Conservation (phyloP, 345 rosid species). For the Bruguiera gymnorhiza region DNA sequence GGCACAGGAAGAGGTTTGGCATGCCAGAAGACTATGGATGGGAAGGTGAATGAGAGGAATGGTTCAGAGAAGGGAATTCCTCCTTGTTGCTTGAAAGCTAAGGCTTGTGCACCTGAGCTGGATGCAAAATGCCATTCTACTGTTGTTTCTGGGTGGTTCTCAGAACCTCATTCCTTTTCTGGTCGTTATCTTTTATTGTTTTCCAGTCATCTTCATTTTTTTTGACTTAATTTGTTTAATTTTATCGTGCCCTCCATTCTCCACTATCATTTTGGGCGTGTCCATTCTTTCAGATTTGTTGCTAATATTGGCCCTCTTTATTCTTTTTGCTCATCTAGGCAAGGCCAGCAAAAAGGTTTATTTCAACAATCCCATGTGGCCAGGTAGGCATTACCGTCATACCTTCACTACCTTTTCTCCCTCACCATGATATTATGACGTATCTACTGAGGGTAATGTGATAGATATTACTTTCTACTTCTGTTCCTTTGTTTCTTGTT, state of each 20-base stretch:
- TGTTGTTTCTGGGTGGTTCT: conserved; percentile 99
- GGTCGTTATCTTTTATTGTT: conserved; percentile 39
- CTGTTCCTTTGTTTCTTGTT: no score
- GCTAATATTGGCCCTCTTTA: conserved; percentile 11
- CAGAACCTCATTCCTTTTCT: conserved; percentile 57
- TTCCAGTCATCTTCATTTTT: not conserved
- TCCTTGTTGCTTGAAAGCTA: conserved; percentile 91
- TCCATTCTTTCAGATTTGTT: not conserved
- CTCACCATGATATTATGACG: no score
- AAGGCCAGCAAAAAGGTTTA: conserved; percentile 52
- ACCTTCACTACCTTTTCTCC: no score
- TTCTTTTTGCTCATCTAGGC: conserved; percentile 32
- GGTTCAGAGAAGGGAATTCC: conserved; percentile 55
- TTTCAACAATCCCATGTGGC: conserved; percentile 99
- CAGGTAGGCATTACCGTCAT: conserved; percentile 47
- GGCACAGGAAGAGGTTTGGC: conserved; percentile 87
- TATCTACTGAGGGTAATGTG: no score
- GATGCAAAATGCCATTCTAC: conserved; percentile 90
- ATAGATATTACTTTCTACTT: no score
- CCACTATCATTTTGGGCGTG: not conserved
- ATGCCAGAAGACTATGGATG: conserved; percentile 97
- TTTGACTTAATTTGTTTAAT: not conserved
- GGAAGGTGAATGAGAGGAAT: conserved; percentile 77
- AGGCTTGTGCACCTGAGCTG: conserved; percentile 67
- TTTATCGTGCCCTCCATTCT: not conserved